Evolutionary conservation across 2,329 filamentous ascomycete genomes (phyloP).

Genomic region (Colletotrichum scovillei): DNA sequence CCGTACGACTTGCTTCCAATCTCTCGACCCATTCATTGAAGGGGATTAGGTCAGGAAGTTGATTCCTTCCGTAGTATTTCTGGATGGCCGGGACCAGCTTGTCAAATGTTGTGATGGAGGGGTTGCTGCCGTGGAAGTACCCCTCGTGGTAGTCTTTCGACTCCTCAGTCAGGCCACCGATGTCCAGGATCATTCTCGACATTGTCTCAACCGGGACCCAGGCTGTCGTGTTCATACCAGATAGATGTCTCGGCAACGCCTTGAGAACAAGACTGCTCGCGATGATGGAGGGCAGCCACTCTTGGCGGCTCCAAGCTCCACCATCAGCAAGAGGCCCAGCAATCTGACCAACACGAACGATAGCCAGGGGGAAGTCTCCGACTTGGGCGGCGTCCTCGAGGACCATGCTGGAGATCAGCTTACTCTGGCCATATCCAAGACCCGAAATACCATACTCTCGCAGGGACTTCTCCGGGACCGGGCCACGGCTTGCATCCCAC

Average conservation of each 20-base stretch:
- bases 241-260: constrained; percentile 57
- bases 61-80: constrained; percentile 49
- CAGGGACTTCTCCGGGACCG: constrained; percentile 15
- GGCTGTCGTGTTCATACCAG: constrained; percentile 56
- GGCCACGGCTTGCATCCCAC: constrained; percentile 16
- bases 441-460: constrained; percentile 12
- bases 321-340: constrained; percentile 25
- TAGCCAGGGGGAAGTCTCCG: constrained; percentile 19
- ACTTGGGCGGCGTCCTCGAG: constrained; percentile 26
- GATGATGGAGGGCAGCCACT: constrained; percentile 34
- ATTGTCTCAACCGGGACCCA: constrained; percentile 66
- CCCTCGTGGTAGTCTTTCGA: constrained; percentile 24
- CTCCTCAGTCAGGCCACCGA: constrained; percentile 44
- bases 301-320: constrained; percentile 33
- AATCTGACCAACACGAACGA: constrained; percentile 35
- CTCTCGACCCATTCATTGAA: constrained; percentile 58
- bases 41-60: constrained; percentile 51
- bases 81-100: constrained; percentile 53
- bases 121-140: constrained; percentile 48
- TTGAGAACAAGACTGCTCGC: constrained; percentile 61
- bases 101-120: constrained; percentile 50
- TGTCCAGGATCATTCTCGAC: constrained; percentile 58
- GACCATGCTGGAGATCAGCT: constrained; percentile 28
- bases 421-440: constrained; percentile 33
- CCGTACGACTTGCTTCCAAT: constrained; percentile 52